These are phyloP conservation scores for Yarrowia osloensis DNA, from an alignment of 805 yeast genomes.

Conservation along the genomic window DNA sequence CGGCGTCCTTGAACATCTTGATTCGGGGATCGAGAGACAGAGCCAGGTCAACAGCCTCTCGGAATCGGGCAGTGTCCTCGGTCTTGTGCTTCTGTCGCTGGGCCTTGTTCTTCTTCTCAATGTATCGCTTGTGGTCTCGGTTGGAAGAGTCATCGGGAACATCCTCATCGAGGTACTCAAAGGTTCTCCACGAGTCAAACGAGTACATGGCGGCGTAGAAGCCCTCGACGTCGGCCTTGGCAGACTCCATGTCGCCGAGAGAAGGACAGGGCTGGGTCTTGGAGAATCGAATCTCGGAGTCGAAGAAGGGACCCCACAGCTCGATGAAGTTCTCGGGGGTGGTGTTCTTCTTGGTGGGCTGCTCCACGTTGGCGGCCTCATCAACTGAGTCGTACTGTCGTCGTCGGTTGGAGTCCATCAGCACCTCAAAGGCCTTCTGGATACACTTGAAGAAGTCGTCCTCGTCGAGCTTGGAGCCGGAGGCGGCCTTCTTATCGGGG, in stretches of 20 bases:
- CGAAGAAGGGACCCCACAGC: slow-evolving; percentile 92
- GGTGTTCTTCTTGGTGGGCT: slow-evolving; percentile 63
- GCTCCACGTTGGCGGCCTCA: slow-evolving; percentile 76
- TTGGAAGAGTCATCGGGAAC: slow-evolving; percentile 98
- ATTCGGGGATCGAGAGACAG: slow-evolving; percentile 92
- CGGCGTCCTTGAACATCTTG: slow-evolving; percentile 87
- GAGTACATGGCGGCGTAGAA: slow-evolving; percentile 92
- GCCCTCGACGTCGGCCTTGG: slow-evolving; percentile 79
- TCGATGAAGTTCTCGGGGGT: slow-evolving; percentile 78
- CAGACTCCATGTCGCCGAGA: slow-evolving; percentile 66
- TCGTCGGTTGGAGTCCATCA: slow-evolving; percentile 83
- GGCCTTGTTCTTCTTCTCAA: slow-evolving; percentile 95
- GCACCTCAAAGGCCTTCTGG: slow-evolving; percentile 91
- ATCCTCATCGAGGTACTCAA: slow-evolving; percentile 97
- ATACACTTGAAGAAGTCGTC: slow-evolving; percentile 93
- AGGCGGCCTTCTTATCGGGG: slow-evolving; percentile 95
- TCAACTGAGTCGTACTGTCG: slow-evolving; percentile 96
- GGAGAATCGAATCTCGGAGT: slow-evolving; percentile 86
- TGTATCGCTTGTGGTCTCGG: slow-evolving; percentile 98
- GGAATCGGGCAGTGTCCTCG: slow-evolving; percentile 89
- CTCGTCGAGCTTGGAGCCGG: slow-evolving; percentile 77
- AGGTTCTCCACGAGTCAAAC: slow-evolving; percentile 97
- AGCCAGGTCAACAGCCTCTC: slow-evolving; percentile 85
- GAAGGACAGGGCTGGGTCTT: slow-evolving; percentile 85
- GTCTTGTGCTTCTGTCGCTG: slow-evolving; percentile 97